Evolutionary conservation across 2,329 filamentous ascomycete species (phyloP), one percentile per base, ranked within the genome.

Genomic region (Aspergillus arachidicola): DNA sequence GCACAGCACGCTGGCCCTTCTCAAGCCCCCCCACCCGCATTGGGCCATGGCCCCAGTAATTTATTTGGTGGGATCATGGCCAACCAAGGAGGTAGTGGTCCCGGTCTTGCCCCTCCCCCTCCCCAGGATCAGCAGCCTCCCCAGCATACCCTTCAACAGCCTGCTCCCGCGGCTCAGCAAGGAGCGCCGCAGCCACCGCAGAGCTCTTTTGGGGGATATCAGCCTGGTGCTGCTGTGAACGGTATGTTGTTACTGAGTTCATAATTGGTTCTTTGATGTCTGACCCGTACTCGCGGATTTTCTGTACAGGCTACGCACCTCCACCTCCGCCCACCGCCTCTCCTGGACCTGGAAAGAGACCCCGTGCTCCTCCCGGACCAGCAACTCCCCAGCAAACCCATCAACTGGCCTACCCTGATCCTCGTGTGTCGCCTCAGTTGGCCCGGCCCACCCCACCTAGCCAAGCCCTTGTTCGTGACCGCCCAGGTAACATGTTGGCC

Each of bases 11-110:
- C 87, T 63, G 92, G 90, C 50, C 91, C 93, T 62, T 89, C 91
- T 56, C 92, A 95, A 79, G 91, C 93, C 66, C 91, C 91, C 65
- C 94, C 95, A 41, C 94, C 89, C 41, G 83, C 92, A 57, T 91
- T 98, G 70, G 92, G 93, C 32, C 91, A 96, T 74, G 94, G 94
- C 30, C 88, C 89, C 61, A 94, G 91, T 76, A 95, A 96, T 74
- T 85, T 98, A 46, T 98, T 99, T 75, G 93, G 93, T 70, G 93
- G 93, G 61, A 97, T 98, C 75, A 98, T 99, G 92, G 89, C 94
- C 61, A 94, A 94, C 68, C 89, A 89, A 78, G 91, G 90, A 72
- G 93, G 94, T 81, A 91, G 90, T 72, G 93, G 91, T 65, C 91
- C 93, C 67, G 92, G 92, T 64, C 89, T 96, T 70, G 93, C 93